A percentile compares a stretch with the other conserved stretches of the same genome.
Evolutionary conservation across 768 basidiomycete genomes (phyloP).

Genomic region (Tephrocybe sp.): DNA sequence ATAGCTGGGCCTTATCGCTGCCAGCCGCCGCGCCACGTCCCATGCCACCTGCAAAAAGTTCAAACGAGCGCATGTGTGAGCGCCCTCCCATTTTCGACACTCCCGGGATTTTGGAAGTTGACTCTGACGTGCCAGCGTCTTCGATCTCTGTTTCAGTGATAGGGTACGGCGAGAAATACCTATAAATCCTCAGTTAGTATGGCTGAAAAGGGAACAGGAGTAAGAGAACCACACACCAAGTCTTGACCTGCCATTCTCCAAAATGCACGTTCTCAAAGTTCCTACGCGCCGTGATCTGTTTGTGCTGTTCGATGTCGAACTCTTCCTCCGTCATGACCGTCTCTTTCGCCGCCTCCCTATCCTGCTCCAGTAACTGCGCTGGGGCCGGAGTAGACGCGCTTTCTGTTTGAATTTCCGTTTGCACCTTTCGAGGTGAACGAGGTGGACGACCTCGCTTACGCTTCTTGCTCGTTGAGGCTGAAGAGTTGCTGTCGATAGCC

Average conservation of each 20-base stretch:
- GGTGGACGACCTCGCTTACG: conserved; percentile 16
- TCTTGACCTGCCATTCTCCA: conserved; percentile 83
- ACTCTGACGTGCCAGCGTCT: conserved; percentile 31
- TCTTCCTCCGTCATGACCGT: conserved; percentile 65
- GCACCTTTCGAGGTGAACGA: too few species aligned
- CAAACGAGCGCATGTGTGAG: conserved; percentile 73
- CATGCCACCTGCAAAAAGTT: conserved; percentile 66
- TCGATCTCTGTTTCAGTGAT: conserved; percentile 66
- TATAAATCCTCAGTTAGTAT: too few species aligned
- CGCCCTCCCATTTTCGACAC: conserved; percentile 51
- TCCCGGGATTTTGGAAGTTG: conserved; percentile 45
- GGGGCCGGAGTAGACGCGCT: conserved; percentile 10
- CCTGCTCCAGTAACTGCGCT: conserved; percentile 11
- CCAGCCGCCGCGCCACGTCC: conserved; percentile 32
- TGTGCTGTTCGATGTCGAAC: conserved; percentile 66
- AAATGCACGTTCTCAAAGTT: conserved; percentile 90
- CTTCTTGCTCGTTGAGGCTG: conserved; percentile 5
- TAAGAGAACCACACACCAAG: conserved; percentile 58
- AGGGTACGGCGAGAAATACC: conserved; percentile 96
- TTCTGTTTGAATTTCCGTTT: neutral
- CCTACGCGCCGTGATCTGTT: conserved; percentile 64
- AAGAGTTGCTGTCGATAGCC: neutral
- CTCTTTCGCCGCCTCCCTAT: conserved; percentile 22
- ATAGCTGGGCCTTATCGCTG: conserved; percentile 58
- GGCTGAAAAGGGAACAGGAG: too few species aligned